phyloP scores from a whole-genome alignment of 306 rosid species.

The Lathyrus tuberosus region DNA sequence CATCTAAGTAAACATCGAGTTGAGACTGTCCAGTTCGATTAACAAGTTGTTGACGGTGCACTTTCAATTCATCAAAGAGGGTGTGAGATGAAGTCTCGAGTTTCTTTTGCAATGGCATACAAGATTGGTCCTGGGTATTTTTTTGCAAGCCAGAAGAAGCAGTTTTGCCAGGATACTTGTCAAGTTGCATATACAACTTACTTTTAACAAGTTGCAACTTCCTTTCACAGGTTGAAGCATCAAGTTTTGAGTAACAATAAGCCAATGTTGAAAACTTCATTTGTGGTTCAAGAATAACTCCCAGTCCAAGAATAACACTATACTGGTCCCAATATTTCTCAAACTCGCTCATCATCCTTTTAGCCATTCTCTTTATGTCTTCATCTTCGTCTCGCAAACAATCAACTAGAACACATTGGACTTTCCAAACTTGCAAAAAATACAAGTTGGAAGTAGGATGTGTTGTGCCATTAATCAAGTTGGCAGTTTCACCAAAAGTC shows the following conservation, averaged over 20 bases:
- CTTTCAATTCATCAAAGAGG: constrained; percentile 8
- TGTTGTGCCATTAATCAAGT: too few species aligned
- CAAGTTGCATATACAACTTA: neutral
- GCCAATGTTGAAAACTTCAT: constrained; percentile 11
- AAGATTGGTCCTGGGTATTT: neutral
- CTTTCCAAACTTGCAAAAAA: too few species aligned
- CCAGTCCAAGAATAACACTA: constrained; percentile 15
- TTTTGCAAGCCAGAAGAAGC: neutral
- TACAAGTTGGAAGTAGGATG: too few species aligned
- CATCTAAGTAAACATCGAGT: too few species aligned
- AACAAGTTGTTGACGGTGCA: neutral
- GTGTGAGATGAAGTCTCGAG: neutral
- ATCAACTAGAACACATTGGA: too few species aligned
- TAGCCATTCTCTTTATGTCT: too few species aligned
- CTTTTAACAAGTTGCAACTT: neutral
- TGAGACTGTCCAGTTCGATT: neutral
- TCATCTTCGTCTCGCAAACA: too few species aligned
- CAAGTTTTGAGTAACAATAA: constrained; percentile 9
- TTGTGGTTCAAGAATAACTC: constrained; percentile 10
- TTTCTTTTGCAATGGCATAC: constrained; percentile 1
- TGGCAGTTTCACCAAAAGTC: too few species aligned
- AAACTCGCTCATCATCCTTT: too few species aligned
- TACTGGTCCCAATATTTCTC: too few species aligned
- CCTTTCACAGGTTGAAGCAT: constrained; percentile 2
- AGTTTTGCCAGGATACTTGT: neutral